phyloP scores from a whole-genome alignment of 129 eudicot genomes.

The Helianthus tuberosus region DNA sequence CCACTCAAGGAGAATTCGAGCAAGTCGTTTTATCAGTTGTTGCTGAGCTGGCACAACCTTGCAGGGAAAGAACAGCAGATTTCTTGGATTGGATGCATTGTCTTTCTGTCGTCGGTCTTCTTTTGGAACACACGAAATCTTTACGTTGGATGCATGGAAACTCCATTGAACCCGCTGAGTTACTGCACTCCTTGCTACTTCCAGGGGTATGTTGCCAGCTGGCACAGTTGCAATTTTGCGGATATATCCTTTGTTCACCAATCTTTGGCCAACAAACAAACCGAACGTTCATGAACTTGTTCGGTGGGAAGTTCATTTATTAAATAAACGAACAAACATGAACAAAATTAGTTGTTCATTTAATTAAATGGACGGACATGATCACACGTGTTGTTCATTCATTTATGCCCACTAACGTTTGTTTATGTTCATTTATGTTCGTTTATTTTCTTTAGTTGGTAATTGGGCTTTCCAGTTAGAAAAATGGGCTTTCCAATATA shows the following conservation, averaged over 20 bases:
- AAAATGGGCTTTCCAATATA: too few relatives aligned
- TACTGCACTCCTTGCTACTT: constrained; percentile 73
- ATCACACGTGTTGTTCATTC: too few relatives aligned
- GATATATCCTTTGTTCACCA: not conserved
- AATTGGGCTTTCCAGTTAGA: too few relatives aligned
- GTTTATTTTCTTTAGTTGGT: too few relatives aligned
- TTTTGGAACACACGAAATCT: constrained; percentile 73
- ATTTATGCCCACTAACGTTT: too few relatives aligned
- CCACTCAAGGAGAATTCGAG: constrained; percentile 86
- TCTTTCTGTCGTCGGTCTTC: constrained; percentile 77
- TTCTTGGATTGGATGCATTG: constrained; percentile 93
- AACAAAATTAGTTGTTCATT: too few relatives aligned
- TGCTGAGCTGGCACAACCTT: constrained; percentile 82
- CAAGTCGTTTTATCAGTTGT: constrained; percentile 64
- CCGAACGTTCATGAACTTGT: too few relatives aligned
- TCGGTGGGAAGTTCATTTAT: too few relatives aligned
- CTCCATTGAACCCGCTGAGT: constrained; percentile 77
- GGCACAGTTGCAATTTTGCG: not conserved
- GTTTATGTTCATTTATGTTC: too few relatives aligned
- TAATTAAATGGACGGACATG: too few relatives aligned
- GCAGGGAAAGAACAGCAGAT: constrained; percentile 95
- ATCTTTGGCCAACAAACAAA: too few relatives aligned
- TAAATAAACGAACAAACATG: too few relatives aligned
- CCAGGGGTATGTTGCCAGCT: constrained; percentile 51
- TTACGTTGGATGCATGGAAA: constrained; percentile 73